A percentile compares a stretch with the other conserved stretches of the same genome.
Conservation (phyloP, 2,329 filamentous ascomycete genomes). For the Daldinia sp. region DNA sequence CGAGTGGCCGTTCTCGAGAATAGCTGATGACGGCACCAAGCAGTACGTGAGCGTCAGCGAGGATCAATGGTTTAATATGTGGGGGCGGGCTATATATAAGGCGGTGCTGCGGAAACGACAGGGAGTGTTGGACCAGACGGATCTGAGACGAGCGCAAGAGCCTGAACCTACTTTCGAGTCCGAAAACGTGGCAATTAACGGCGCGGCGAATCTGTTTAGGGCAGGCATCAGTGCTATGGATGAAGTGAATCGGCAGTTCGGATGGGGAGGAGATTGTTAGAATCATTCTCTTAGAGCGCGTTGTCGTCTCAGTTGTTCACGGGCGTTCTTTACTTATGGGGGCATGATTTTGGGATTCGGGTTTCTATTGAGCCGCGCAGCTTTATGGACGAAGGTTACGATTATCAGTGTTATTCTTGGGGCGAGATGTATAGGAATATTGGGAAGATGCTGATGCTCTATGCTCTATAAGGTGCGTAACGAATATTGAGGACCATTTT, state of each 20-base stretch:
- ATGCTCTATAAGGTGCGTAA: slow-evolving; percentile 7
- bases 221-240: slow-evolving; percentile 65
- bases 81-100: slow-evolving; percentile 69
- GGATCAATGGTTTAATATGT: slow-evolving; percentile 72
- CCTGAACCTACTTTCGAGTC: slow-evolving; percentile 55
- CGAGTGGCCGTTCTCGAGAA: slow-evolving; percentile 69
- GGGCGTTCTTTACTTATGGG: slow-evolving; percentile 17
- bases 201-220: slow-evolving; percentile 57
- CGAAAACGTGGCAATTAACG: slow-evolving; percentile 57
- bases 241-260: slow-evolving; percentile 65
- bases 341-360: slow-evolving; percentile 15
- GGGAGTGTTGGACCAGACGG: slow-evolving; percentile 67
- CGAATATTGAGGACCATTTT: slow-evolving; percentile 39
- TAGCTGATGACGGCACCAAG: slow-evolving; percentile 53
- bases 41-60: slow-evolving; percentile 67
- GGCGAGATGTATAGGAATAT: slow-evolving; percentile 8
- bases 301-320: not conserved
- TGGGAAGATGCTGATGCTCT: slow-evolving; percentile 12
- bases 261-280: slow-evolving; percentile 61
- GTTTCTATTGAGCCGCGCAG: slow-evolving; percentile 13
- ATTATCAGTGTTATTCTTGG: slow-evolving; percentile 22
- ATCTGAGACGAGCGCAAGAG: slow-evolving; percentile 61
- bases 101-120: slow-evolving; percentile 70
- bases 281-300: slow-evolving; percentile 21
- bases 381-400: slow-evolving; percentile 17